Evolutionary conservation across 2,329 filamentous ascomycete genomes (phyloP).

Genomic region (Penicillium janthinellum): DNA sequence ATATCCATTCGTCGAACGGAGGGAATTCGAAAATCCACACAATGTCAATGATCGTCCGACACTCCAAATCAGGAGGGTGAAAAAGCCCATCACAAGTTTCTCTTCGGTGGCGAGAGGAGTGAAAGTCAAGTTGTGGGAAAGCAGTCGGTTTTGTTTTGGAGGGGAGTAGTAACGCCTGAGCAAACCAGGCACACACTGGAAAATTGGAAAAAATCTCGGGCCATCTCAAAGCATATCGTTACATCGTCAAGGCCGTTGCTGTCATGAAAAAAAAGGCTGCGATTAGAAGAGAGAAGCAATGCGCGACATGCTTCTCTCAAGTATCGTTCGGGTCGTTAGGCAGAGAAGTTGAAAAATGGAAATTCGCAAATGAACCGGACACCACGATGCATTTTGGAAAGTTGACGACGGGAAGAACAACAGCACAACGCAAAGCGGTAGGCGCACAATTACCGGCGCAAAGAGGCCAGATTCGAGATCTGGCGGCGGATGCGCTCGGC

Average conservation of each 20-base stretch:
- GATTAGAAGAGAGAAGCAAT: slow-evolving; percentile 16
- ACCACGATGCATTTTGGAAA: slow-evolving; percentile 27
- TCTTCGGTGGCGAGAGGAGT: slow-evolving; percentile 19
- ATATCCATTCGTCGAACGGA: not conserved
- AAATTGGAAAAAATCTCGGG: slow-evolving; percentile 5
- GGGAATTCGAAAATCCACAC: not conserved
- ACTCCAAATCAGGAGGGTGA: slow-evolving; percentile 13
- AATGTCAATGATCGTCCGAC: not conserved
- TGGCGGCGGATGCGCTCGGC: slow-evolving; percentile 44
- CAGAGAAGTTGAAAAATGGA: slow-evolving; percentile 18
- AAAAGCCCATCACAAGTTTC: slow-evolving; percentile 27
- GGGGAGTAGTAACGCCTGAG: not conserved
- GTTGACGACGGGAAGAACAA: not conserved
- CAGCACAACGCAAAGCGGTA: not conserved
- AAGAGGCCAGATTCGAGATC: slow-evolving; percentile 41
- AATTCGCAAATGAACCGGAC: slow-evolving; percentile 25
- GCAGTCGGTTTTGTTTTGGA: slow-evolving; percentile 12
- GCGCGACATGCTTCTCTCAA: slow-evolving; percentile 11
- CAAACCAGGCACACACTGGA: slow-evolving; percentile 12
- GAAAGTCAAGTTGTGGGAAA: slow-evolving; percentile 6
- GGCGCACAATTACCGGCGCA: slow-evolving; percentile 26
- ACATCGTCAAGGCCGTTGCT: slow-evolving; percentile 38
- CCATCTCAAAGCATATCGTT: slow-evolving; percentile 30
- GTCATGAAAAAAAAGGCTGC: slow-evolving; percentile 33
- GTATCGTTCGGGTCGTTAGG: slow-evolving; percentile 36